Evolutionary conservation across 2,329 filamentous ascomycete genomes (phyloP), one percentile per base, ranked within the genome.

Genomic region (Eurotiales sp.): DNA sequence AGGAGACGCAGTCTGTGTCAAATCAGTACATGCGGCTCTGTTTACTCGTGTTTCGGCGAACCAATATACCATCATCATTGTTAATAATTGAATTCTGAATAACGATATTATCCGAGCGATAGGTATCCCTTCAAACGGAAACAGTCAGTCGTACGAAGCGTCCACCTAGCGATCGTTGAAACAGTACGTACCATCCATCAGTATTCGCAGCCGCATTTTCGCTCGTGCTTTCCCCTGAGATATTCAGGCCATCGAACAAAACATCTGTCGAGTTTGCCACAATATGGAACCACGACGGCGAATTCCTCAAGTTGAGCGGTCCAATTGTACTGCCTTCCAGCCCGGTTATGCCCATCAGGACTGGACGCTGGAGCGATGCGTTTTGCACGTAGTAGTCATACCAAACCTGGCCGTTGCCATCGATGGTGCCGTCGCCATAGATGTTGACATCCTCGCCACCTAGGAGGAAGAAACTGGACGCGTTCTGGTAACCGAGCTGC

Each of bases 391-490:
- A 85, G 21, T 80, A 67, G 56, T 85, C 79, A 59, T 86, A 86
- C 80, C 83, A 84, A 1, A 76, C 75, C 59, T 85, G 81, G 0
- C 82, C 83, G 51, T 82, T 84, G 14, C 85, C 85, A 59, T 87
- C 77, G 8, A 86, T 66, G 8, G 75, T 81, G 39, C 82, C 81
- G 14, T 79, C 81, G 0, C 85, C 86, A 55, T 85, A 88, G 41
- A 88, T 77, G 52, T 86, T 84, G 10, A 88, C 80, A 65, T 81
- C 83, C 17, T 77, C 71, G 25, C 85, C 85, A 36, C 84, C 84
- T 32, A 85, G 75, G 61, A 83, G 77, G 74, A 84, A 87, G 72
- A 87, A 86, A 1, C 81, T 81, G 0, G 81, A 83, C 4, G 79
- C 77, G 55, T 86, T 86, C 59, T 88, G 85, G 68, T 81, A 88